These are phyloP conservation scores for Lanmaoa rubissima DNA, from an alignment of 768 basidiomycete species.

Conservation along the genomic window DNA sequence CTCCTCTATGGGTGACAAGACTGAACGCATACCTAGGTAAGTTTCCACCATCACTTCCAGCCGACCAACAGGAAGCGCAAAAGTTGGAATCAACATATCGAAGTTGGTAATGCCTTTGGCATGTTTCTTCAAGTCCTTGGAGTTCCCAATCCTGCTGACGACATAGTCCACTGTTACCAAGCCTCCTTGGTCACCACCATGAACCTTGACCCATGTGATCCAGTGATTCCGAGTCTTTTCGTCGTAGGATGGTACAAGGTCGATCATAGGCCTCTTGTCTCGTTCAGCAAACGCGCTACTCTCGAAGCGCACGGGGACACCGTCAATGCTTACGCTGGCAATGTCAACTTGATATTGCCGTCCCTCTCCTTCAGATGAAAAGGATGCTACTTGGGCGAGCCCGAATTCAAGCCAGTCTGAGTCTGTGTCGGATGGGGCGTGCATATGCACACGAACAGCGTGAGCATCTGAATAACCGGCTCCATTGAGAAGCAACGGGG, in stretches of 20 bases:
- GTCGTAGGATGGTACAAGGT: conserved; percentile 46
- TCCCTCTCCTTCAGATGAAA: conserved; percentile 14
- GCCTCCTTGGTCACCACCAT: conserved; percentile 50
- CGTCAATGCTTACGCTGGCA: conserved; percentile 60
- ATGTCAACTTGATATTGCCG: conserved; percentile 45
- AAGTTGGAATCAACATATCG: conserved; percentile 65
- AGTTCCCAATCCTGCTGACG: conserved; percentile 36
- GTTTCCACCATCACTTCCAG: conserved; percentile 61
- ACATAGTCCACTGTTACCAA: conserved; percentile 64
- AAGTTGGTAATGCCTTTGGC: conserved; percentile 32
- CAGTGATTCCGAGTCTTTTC: conserved; percentile 56
- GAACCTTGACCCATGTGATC: conserved; percentile 64
- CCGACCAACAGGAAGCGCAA: conserved; percentile 63
- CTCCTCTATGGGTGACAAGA: neutral
- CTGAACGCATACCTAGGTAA: conserved; percentile 46
- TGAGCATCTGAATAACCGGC: conserved; percentile 44
- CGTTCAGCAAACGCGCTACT: conserved; percentile 41
- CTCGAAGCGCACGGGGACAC: conserved; percentile 62
- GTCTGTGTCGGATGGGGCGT: conserved; percentile 55
- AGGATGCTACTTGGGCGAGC: conserved; percentile 44
- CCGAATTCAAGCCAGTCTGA: conserved; percentile 81
- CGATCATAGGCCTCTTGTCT: conserved; percentile 32
- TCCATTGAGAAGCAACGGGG: conserved; percentile 39
- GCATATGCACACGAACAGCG: conserved; percentile 56
- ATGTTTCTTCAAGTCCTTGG: conserved; percentile 34